A percentile compares a stretch with the other conserved stretches of the same genome.
phyloP scores from a whole-genome alignment of 2,329 filamentous ascomycete species.

The Aspergillus quadricinctus region DNA sequence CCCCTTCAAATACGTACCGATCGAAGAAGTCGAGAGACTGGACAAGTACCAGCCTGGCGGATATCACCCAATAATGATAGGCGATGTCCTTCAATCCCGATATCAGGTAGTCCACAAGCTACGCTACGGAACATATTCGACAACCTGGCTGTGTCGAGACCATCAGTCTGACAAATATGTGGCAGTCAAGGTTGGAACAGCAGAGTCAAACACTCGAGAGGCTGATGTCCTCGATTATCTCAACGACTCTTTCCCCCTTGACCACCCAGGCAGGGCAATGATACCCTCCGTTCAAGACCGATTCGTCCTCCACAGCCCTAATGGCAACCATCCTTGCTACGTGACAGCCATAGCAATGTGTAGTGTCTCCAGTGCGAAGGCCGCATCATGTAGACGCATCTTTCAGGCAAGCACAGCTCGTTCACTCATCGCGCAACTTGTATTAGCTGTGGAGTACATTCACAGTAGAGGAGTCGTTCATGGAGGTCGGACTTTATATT shows the following conservation, averaged over 20 bases:
- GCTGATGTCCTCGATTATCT: neutral
- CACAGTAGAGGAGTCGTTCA: conserved; percentile 22
- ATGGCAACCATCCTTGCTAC: conserved; percentile 19
- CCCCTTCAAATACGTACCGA: neutral
- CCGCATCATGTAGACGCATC: conserved; percentile 11
- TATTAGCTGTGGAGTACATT: conserved; percentile 16
- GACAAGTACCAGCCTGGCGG: conserved; percentile 2
- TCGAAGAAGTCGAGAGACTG: conserved; percentile 3
- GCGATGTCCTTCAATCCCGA: neutral
- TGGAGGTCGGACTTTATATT: conserved; percentile 15
- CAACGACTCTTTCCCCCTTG: conserved; percentile 4
- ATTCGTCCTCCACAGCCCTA: conserved; percentile 16
- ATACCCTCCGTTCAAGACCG: conserved; percentile 15
- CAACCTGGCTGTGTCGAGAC: conserved; percentile 15
- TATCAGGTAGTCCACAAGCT: conserved; percentile 14
- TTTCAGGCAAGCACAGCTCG: conserved; percentile 9
- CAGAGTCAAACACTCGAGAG: conserved; percentile 7
- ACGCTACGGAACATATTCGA: conserved; percentile 12
- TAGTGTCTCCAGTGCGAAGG: conserved; percentile 16
- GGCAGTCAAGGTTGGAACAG: conserved; percentile 11
- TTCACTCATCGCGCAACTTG: conserved; percentile 17
- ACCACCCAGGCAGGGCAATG: conserved; percentile 9
- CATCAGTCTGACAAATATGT: conserved; percentile 3
- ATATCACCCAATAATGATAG: conserved; percentile 1
- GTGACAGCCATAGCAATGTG: conserved; percentile 15